Evolutionary conservation across 306 rosid genomes (phyloP), one percentile per base, ranked within the genome.

Genomic region (Pyrus betulifolia): DNA sequence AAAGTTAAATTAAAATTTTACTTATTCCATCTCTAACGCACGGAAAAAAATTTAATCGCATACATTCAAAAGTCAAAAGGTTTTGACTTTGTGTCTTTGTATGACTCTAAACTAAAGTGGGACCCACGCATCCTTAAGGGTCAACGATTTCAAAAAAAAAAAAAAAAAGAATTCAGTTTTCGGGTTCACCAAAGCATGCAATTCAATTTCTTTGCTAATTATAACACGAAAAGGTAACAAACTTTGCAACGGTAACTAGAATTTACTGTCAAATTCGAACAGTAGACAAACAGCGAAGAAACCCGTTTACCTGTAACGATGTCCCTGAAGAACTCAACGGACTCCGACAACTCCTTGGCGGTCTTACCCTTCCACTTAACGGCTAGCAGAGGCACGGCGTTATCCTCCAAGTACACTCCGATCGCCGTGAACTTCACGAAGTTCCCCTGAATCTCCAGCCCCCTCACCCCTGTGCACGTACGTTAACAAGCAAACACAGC

Each of bases 401-500:
- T 79, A 5, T 82, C 86, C 86, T 94, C 98, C 81, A 91, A 70
- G 77, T 91, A 91, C 38, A 93, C 88, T 1, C 91, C 97, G 4
- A 93, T 78, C 51, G 81, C 86, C 3, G 97, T 91, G 88, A 93
- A 79, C 79, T 87, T 88, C 11, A 90, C 86, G 25, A 88, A 84
- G 2, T 87, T 82, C 8, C 91, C 96, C 49, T 82, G 74, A 44
- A 93, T 87, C 21, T 69, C 75, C 71, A 90, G 4, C 51, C 93
- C 98, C 69, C 98, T 84, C 69, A 1, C 87, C 28, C 90, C 90
- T 60, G 67, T 2, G n/a, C 67, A 61, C 67, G 8, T 61, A 61
- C 67, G 33, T 61, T 61, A 27, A 1, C n/a, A 27, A 27, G 7
- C 38, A 61, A 27, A 27, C 19, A 27, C 38, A 25, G 10, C 11